Evolutionary conservation across 805 yeast genomes (phyloP), one percentile per base, ranked within the genome.

Genomic region (Torulaspora gathmanii): DNA sequence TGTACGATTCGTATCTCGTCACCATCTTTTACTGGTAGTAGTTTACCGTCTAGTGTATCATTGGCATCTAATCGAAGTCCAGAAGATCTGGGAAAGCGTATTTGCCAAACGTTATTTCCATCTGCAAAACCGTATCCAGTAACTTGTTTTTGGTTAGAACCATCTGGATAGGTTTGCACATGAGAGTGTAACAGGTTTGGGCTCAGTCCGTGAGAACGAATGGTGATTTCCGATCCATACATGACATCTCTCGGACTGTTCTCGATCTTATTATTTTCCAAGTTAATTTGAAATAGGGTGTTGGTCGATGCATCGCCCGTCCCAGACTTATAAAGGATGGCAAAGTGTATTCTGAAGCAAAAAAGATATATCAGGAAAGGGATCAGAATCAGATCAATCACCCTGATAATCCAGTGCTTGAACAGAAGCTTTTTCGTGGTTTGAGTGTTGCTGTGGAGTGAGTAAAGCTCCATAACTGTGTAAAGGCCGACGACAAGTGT

Each of bases 291-390:
- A 68, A 93, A 82, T 42, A 91, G 73, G 0, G 97, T 82, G 13
- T 93, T 82, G 70, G 93, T 86, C 42, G 93, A 82, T 2, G 95
- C 85, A 64, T 91, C 96, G 33, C 98, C 99, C 0, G 96, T 81
- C 15, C 99, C 99, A 1, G 95, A 77, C 56, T 80, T 81, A 57
- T 76, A 79, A 46, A 93, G 75, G 30, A 89, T 69, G 15, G 74
- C 57, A 56, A 93, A 93, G 64, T 93, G 99, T 33, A 86, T 70
- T 60, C 82, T 84, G 75, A 93, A 93, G 57, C 83, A 78, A 26
- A 75, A 57, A 58, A 86, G 61, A 59, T 87, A 93, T 19, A 91
- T 78, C 25, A 73, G 25, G 23, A 81, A 59, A 2, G 99, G 99
- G 15, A 88, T 64, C 1, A 83, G 35, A 33, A 93, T 86, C 58